These are phyloP conservation scores for Mortierella alpina DNA, from an alignment of 192 early-diverging fungal genomes.

Conservation along the genomic window DNA sequence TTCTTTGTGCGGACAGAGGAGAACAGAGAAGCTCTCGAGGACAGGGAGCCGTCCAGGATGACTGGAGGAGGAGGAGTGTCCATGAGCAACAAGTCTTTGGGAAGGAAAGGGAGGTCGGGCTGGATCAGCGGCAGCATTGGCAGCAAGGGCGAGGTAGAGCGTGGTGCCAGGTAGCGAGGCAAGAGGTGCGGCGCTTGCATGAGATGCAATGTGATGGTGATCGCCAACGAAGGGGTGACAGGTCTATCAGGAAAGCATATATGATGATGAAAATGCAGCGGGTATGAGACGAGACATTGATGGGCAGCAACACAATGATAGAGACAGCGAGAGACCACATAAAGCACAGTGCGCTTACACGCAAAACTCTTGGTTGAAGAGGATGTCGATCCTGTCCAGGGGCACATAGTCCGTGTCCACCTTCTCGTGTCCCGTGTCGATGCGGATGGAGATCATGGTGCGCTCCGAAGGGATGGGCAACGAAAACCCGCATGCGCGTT, in stretches of 20 bases:
- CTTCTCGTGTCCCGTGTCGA: conserved; percentile 40
- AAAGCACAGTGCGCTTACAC: conserved; percentile 1
- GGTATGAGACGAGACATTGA: too few species aligned
- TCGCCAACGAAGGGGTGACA: not conserved
- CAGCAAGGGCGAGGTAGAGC: not conserved
- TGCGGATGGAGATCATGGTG: conserved; percentile 24
- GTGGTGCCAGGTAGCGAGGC: not conserved
- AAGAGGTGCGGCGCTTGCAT: conserved; percentile 38
- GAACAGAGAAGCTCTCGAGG: too few species aligned
- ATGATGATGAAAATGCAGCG: too few species aligned
- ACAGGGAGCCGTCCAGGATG: too few species aligned
- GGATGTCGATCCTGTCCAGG: conserved; percentile 6
- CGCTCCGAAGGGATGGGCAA: conserved; percentile 13
- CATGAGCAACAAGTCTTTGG: not conserved
- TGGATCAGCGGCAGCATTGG: not conserved
- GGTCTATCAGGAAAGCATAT: not conserved
- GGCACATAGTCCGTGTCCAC: conserved; percentile 43
- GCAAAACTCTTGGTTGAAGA: conserved; percentile 47
- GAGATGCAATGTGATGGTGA: conserved; percentile 34
- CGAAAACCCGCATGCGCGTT: conserved; percentile 1
- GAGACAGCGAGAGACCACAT: not conserved
- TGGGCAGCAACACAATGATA: not conserved
- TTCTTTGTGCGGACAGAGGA: too few species aligned
- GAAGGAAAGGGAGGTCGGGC: not conserved
- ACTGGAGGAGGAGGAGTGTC: too few species aligned